phyloP scores from a whole-genome alignment of 2,329 filamentous ascomycete genomes.

The Apiospora saccharicola region DNA sequence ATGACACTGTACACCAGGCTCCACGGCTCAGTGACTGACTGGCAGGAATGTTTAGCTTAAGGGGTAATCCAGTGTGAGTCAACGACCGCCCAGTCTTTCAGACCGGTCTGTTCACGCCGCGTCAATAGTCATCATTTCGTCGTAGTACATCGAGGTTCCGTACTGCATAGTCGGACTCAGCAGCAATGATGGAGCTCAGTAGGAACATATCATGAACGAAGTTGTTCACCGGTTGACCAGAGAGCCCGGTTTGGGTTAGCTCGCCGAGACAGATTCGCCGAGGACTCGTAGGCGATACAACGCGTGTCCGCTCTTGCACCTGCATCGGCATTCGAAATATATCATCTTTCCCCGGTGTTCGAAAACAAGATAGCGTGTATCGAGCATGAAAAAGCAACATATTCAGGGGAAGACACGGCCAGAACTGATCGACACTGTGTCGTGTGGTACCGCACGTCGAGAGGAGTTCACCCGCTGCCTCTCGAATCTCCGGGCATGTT shows the following conservation, averaged over 20 bases:
- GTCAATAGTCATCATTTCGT: neutral
- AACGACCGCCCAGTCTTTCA: constrained; percentile 7
- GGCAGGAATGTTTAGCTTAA: neutral
- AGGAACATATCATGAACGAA: constrained; percentile 3
- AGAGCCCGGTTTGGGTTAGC: neutral
- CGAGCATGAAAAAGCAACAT: neutral
- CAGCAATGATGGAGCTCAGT: neutral
- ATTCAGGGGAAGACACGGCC: constrained; percentile 10
- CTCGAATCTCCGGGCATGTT: neutral
- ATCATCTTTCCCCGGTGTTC: neutral
- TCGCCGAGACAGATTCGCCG: neutral
- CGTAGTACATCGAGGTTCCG: neutral
- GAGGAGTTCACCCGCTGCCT: neutral
- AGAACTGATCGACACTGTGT: neutral
- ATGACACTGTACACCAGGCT: neutral
- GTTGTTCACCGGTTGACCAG: constrained; percentile 1
- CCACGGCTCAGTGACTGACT: neutral
- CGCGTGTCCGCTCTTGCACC: constrained; percentile 4
- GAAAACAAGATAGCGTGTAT: neutral
- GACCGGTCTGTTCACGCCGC: constrained; percentile 8
- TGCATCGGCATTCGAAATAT: neutral
- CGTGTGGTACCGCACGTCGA: neutral
- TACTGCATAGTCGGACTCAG: neutral
- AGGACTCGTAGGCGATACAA: neutral
- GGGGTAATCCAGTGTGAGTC: constrained; percentile 17